phyloP scores from a whole-genome alignment of 352 stramenopile genomes.

The Phytophthora idaei region DNA sequence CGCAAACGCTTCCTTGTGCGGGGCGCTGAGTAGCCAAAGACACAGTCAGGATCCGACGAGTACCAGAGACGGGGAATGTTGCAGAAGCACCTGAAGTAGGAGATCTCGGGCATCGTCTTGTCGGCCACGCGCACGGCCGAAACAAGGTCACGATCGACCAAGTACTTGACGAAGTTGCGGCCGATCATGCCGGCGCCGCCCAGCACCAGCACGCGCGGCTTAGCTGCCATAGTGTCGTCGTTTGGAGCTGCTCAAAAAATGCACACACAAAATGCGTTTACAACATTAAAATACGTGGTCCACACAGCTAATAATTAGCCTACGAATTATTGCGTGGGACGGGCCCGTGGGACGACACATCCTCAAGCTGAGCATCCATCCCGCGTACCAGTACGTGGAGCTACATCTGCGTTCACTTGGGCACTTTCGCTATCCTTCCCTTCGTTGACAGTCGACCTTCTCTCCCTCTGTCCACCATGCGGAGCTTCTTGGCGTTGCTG shows the following conservation, averaged over 20 bases:
- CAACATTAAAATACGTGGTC: not conserved
- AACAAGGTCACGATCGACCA: slow-evolving; percentile 70
- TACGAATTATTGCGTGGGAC: slow-evolving; percentile 10
- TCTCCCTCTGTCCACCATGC: slow-evolving; percentile 33
- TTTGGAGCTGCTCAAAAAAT: not conserved
- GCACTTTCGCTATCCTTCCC: slow-evolving; percentile 7
- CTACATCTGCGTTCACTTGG: slow-evolving; percentile 14
- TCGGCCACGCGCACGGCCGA: slow-evolving; percentile 79
- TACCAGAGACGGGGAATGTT: not conserved
- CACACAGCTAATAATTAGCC: slow-evolving; percentile 15
- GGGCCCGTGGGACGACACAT: slow-evolving; percentile 11
- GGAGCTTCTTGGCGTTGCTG: slow-evolving; percentile 59
- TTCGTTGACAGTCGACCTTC: not conserved
- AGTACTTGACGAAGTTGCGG: slow-evolving; percentile 87
- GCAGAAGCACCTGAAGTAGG: slow-evolving; percentile 72
- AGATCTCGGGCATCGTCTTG: slow-evolving; percentile 89
- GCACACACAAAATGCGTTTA: not conserved
- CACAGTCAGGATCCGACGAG: not conserved
- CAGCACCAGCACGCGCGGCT: slow-evolving; percentile 83
- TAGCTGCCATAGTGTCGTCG: slow-evolving; percentile 30
- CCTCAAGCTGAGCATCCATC: slow-evolving; percentile 8
- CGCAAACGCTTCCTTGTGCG: slow-evolving; percentile 72
- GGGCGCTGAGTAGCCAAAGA: slow-evolving; percentile 27
- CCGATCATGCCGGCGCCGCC: slow-evolving; percentile 87
- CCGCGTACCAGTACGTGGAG: slow-evolving; percentile 9